A percentile compares a stretch with the other conserved stretches of the same genome.
These are phyloP conservation scores for Inonotus obliquus DNA, from an alignment of 1,284 basidiomycete genomes.

Conservation along the genomic window DNA sequence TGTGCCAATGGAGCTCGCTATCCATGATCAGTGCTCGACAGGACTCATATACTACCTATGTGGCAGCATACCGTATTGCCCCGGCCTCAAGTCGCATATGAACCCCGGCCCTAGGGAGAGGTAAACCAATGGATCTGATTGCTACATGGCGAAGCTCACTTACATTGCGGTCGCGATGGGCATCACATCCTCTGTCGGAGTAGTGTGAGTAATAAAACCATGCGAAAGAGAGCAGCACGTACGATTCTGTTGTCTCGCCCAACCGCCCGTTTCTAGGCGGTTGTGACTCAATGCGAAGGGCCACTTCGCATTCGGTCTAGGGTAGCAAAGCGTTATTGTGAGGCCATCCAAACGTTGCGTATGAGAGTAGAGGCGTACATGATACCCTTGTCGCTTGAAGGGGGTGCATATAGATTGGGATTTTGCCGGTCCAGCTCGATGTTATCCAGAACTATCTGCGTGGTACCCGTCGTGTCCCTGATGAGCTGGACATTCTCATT, in stretches of 20 bases:
- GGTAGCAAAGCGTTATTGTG: background rate
- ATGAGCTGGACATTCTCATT: conserved; percentile 30
- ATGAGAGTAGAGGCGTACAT: conserved; percentile 39
- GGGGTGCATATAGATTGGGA: conserved; percentile 59
- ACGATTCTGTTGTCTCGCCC: conserved; percentile 70
- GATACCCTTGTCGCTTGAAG: conserved; percentile 59
- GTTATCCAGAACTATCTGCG: conserved; percentile 56
- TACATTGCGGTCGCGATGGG: conserved; percentile 51
- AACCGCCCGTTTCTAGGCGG: conserved; percentile 65
- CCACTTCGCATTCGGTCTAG: conserved; percentile 63
- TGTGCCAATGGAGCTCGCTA: conserved; percentile 75
- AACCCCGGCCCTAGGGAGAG: conserved; percentile 53
- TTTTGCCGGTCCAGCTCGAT: conserved; percentile 48
- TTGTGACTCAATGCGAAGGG: conserved; percentile 66
- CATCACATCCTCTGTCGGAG: conserved; percentile 43
- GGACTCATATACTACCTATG: conserved; percentile 1
- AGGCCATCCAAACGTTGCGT: background rate
- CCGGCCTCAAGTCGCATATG: conserved; percentile 68
- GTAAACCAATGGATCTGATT: background rate
- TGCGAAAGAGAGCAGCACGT: conserved; percentile 18
- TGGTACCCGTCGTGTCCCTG: conserved; percentile 43
- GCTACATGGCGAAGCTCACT: conserved; percentile 13
- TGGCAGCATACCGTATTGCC: conserved; percentile 46
- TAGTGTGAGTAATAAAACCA: background rate
- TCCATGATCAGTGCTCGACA: background rate